Base-by-base conservation (phyloP, 306 rosid species). In the Vicia sativa region DNA sequence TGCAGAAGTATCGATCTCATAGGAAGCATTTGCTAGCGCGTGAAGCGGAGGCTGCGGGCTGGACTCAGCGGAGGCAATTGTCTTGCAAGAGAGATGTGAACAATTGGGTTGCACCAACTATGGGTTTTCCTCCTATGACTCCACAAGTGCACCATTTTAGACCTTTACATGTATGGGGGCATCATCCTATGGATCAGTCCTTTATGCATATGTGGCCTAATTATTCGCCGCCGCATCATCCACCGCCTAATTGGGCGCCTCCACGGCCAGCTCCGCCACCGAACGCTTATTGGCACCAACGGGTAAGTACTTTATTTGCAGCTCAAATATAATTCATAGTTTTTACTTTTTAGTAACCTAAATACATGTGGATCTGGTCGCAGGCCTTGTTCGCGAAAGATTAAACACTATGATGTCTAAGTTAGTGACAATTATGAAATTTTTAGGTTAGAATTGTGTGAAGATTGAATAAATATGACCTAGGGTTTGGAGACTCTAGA, bases 101-200 rank as follows among this genome's bases (percentile, higher is more conserved):
- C 76, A 84, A 88, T 7, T 88, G 96, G 98, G 37, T 79, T 8
- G 86, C 83, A 76, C 87, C 97, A 7, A 84, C 96, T 69, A 83
- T 93, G 71, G 97, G 96, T 12, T 93, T 93, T 59, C 99, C 99
- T 69, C 87, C 88, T 7, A 74, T 78, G 37, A 70, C 82, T 15
- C 69, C 80, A 28, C 74, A 87, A 18, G 65, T 74, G 52, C 87
- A 81, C 73, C 88, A 87, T 62, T 87, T 83, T 61, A 82, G 95
- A 72, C 95, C 99, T 38, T 78, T 93, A 46, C 98, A 93, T 67
- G 98, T 93, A 14, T 93, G 98, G 98, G 98, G 98, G 6, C 98
- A 93, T 75, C 96, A 93, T 10, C 50, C 84, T 3, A 64, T 87
- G 70, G 96, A 91, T 64, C 95, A 77, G 13, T 74, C 90, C 45